Percentiles rank a stretch among this genome's conserved stretches.
Evolutionary conservation across 1,284 basidiomycete species (phyloP).

Genomic region (Ustilago loliicola): DNA sequence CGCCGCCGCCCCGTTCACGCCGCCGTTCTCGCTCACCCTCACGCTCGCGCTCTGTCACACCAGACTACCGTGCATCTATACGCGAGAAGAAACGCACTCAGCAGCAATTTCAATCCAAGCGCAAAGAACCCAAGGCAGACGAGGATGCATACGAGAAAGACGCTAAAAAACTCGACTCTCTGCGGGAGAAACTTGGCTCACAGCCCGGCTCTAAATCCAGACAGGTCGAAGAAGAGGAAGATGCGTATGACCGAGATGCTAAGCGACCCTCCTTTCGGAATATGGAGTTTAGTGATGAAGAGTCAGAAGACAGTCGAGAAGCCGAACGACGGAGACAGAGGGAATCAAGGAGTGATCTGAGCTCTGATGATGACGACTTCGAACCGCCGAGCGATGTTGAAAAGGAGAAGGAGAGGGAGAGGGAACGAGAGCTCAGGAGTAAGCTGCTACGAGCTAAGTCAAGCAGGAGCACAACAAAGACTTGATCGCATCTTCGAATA

Average conservation of each 20-base stretch:
- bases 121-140: too few species aligned
- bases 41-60: constrained; percentile 36
- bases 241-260: constrained; percentile 16
- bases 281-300: constrained; percentile 1
- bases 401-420: not conserved
- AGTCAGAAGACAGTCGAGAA: constrained; percentile 9
- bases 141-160: not conserved
- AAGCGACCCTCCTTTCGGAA: not conserved
- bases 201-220: not conserved
- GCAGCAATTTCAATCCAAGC: not conserved
- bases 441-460: constrained; percentile 33
- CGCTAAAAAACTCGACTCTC: not conserved
- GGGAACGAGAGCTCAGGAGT: constrained; percentile 32
- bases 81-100: constrained; percentile 22
- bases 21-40: constrained; percentile 14
- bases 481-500: not conserved
- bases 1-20: not conserved
- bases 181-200: not conserved
- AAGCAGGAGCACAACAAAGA: not conserved
- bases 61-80: constrained; percentile 35
- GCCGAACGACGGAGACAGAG: not conserved
- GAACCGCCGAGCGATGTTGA: constrained; percentile 7
- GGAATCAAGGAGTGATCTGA: not conserved
- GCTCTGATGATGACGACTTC: constrained; percentile 9
- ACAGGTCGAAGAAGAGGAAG: constrained; percentile 7